A percentile compares a stretch with the other conserved stretches of the same genome.
Evolutionary conservation across 2,329 filamentous ascomycete genomes (phyloP).

Genomic region (Aspergillus vadensis): DNA sequence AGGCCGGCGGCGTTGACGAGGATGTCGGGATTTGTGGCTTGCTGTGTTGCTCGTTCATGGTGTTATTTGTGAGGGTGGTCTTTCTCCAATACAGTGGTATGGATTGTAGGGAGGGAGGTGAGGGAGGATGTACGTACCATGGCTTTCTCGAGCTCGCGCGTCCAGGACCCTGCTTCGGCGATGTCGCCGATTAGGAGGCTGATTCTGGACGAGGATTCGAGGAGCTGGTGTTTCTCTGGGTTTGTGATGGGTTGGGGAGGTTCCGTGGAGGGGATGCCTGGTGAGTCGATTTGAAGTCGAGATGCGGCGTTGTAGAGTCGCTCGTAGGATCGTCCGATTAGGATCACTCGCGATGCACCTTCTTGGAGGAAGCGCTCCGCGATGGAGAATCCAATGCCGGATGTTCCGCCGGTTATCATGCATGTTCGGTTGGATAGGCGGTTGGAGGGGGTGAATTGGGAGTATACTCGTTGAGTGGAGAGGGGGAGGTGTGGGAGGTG

Average conservation of each 20-base stretch:
- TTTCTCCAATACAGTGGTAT: no score
- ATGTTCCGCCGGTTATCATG: slow-evolving; percentile 70
- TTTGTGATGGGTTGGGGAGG: neutral
- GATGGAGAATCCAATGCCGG: slow-evolving; percentile 70
- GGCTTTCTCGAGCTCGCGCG: slow-evolving; percentile 39
- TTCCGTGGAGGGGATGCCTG: neutral
- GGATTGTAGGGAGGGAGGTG: no score
- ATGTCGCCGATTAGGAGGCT: slow-evolving; percentile 42
- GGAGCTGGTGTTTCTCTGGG: slow-evolving; percentile 12
- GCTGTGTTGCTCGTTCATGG: neutral
- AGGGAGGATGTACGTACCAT: slow-evolving; percentile 35
- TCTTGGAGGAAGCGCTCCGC: slow-evolving; percentile 65
- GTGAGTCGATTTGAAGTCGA: slow-evolving; percentile 19
- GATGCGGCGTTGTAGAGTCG: slow-evolving; percentile 47
- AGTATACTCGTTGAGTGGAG: slow-evolving; percentile 6
- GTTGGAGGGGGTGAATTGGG: slow-evolving; percentile 16
- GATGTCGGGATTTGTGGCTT: slow-evolving; percentile 49
- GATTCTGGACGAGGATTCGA: slow-evolving; percentile 25
- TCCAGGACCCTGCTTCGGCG: slow-evolving; percentile 36
- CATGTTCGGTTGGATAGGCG: slow-evolving; percentile 41
- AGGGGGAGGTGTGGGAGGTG: neutral
- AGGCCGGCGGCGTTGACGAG: slow-evolving; percentile 81
- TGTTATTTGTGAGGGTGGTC: no score
- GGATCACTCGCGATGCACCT: slow-evolving; percentile 59
- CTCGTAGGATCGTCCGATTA: slow-evolving; percentile 60